Conservation (phyloP, 805 yeast genomes). For the Lipomyces yamanashiensis region DNA sequence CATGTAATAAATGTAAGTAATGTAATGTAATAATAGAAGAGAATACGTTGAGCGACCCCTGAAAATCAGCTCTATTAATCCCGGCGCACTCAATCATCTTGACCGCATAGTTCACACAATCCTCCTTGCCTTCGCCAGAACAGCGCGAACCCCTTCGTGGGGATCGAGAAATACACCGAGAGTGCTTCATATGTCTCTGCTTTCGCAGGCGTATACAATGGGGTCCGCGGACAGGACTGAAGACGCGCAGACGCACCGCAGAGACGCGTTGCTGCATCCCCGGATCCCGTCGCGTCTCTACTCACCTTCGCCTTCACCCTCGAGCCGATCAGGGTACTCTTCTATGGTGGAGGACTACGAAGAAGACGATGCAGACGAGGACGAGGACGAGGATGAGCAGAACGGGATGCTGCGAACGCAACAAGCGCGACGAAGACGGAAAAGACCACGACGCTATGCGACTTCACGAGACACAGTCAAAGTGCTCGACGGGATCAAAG, state of each 20-base stretch:
- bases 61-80: not conserved
- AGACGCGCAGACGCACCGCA: not conserved
- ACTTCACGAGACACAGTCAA: slow-evolving; percentile 1
- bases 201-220: slow-evolving; percentile 9
- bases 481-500: slow-evolving; percentile 35
- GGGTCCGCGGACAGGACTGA: slow-evolving; percentile 1
- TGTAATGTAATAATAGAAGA: too few species aligned
- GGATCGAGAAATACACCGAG: not conserved
- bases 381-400: slow-evolving; percentile 14
- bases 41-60: slow-evolving; percentile 8
- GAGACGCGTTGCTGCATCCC: not conserved
- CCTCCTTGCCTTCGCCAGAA: too few species aligned
- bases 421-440: not conserved
- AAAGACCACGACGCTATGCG: slow-evolving; percentile 4
- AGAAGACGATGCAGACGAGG: not conserved
- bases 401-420: not conserved
- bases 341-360: not conserved
- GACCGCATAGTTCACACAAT: too few species aligned
- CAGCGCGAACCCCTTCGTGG: not conserved
- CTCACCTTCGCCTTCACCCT: slow-evolving; percentile 8
- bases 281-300: slow-evolving; percentile 7
- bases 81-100: too few species aligned
- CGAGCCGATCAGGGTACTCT: slow-evolving; percentile 1
- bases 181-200: not conserved
- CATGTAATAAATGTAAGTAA: not conserved